phyloP scores from a whole-genome alignment of 1,284 basidiomycete species.

The Irpex sp. region DNA sequence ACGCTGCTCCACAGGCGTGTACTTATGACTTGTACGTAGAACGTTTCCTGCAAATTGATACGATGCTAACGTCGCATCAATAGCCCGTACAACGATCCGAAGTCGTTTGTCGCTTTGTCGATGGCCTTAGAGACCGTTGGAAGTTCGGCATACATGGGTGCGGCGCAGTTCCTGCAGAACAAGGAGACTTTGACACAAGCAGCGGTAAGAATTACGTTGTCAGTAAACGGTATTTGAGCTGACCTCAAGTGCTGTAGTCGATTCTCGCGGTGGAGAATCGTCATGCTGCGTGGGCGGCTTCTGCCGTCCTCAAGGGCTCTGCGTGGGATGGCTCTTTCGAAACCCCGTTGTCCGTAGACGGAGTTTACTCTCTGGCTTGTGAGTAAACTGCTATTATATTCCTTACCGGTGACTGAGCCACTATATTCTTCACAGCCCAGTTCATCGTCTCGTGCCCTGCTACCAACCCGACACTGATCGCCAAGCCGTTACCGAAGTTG shows the following conservation, averaged over 20 bases:
- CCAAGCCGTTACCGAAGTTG: slow-evolving; percentile 37
- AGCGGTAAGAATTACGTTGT: slow-evolving; percentile 17
- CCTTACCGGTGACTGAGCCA: slow-evolving; percentile 11
- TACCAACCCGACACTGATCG: slow-evolving; percentile 32
- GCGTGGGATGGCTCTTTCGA: slow-evolving; percentile 57
- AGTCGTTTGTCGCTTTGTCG: slow-evolving; percentile 48
- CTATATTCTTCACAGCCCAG: slow-evolving; percentile 17
- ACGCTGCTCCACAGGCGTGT: slow-evolving; percentile 6
- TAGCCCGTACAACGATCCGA: slow-evolving; percentile 47
- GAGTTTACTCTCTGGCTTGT: slow-evolving; percentile 40
- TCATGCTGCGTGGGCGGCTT: slow-evolving; percentile 49
- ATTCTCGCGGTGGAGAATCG: slow-evolving; percentile 43
- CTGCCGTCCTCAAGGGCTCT: slow-evolving; percentile 41
- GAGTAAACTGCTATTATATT: slow-evolving; percentile 18
- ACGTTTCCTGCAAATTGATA: background rate
- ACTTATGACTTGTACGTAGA: slow-evolving; percentile 38
- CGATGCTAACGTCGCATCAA: background rate
- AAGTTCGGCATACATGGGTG: slow-evolving; percentile 52
- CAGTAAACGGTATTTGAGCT: background rate
- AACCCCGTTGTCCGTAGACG: slow-evolving; percentile 47
- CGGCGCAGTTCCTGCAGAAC: slow-evolving; percentile 40
- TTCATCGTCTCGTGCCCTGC: slow-evolving; percentile 49
- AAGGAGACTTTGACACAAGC: slow-evolving; percentile 31
- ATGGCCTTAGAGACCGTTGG: slow-evolving; percentile 58
- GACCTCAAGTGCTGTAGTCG: slow-evolving; percentile 14